phyloP scores from a whole-genome alignment of 306 rosid genomes.

The Fragaria nilgerrensis region DNA sequence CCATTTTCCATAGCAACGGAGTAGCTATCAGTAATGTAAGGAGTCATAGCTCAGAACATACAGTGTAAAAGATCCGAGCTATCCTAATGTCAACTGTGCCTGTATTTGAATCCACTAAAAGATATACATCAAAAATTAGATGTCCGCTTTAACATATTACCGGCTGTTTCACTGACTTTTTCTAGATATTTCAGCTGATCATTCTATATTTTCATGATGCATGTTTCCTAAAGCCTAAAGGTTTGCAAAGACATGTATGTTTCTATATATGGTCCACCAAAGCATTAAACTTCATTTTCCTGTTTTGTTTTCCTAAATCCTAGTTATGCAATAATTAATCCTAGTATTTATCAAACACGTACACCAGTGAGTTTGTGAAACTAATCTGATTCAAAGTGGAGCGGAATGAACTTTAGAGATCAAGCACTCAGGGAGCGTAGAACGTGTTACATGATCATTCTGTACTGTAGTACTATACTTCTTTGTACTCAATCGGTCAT shows the following conservation, averaged over 20 bases:
- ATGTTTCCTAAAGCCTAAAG: conserved; percentile 9
- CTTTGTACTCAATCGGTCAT: background rate
- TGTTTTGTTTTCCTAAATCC: background rate
- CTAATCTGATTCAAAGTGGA: conserved; percentile 6
- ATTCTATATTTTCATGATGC: conserved; percentile 13
- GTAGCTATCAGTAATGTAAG: background rate
- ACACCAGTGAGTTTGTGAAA: background rate
- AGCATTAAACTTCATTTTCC: background rate
- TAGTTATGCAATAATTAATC: background rate
- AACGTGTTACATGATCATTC: conserved; percentile 18
- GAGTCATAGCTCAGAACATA: background rate
- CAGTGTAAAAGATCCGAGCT: no score
- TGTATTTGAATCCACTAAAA: background rate
- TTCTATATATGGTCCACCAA: conserved; percentile 13
- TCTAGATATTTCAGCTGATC: background rate
- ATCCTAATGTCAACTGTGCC: background rate
- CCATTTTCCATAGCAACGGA: background rate
- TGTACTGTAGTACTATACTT: background rate
- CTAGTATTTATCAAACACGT: background rate
- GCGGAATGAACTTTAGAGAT: background rate
- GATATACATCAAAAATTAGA: background rate
- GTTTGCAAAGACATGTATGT: background rate
- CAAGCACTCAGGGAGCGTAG: background rate
- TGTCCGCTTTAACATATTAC: background rate
- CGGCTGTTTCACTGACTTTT: background rate